These are phyloP conservation scores for Nicotiana benthamiana DNA, from an alignment of 257 asterid genomes.

Conservation along the genomic window DNA sequence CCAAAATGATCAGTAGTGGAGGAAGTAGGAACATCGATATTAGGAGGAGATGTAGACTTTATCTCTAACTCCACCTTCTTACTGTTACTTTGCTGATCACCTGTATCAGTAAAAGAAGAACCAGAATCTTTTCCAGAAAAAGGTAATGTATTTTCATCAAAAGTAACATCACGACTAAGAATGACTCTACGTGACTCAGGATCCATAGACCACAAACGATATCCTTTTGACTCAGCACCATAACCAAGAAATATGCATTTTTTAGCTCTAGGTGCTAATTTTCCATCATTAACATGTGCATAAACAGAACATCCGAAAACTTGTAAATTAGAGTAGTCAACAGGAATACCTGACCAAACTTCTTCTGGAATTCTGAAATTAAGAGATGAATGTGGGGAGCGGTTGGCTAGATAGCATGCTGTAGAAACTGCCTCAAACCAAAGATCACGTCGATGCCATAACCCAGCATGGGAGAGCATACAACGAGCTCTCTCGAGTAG, in stretches of 20 bases:
- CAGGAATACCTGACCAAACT: not conserved
- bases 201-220: too few species aligned
- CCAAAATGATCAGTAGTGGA: too few species aligned
- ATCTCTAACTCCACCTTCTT: not conserved
- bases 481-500: not conserved
- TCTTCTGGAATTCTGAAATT: not conserved
- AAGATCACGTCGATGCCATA: not conserved
- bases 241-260: too few species aligned
- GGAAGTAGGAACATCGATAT: too few species aligned
- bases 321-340: too few species aligned
- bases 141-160: too few species aligned
- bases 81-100: not conserved
- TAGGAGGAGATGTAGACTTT: not conserved
- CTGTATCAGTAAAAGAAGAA: not conserved
- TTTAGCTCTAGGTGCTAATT: too few species aligned
- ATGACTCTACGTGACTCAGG: too few species aligned
- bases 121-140: not conserved
- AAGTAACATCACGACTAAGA: too few species aligned
- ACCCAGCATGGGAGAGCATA: not conserved
- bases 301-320: too few species aligned
- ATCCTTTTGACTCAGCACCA: too few species aligned
- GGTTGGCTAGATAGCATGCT: not conserved
- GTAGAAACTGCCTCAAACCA: not conserved
- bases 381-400: not conserved
- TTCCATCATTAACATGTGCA: too few species aligned